Evolutionary conservation across 441 rosid genomes (phyloP).

Genomic region (Biscutella laevigata): DNA sequence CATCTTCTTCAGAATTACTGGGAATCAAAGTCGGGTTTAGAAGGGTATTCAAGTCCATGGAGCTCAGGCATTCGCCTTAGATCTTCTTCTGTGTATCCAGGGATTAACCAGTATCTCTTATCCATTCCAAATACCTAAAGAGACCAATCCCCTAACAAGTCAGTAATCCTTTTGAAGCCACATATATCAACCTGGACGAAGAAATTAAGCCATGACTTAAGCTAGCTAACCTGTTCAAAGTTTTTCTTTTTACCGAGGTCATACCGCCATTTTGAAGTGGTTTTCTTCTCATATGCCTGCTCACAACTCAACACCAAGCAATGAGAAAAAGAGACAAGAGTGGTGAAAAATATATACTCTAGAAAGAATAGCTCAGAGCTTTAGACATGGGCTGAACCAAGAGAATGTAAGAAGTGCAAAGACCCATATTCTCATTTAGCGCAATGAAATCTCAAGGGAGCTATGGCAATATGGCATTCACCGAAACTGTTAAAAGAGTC

Average conservation of each 20-base stretch:
- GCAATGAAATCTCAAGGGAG: background rate
- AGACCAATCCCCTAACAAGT: background rate
- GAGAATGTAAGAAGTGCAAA: background rate
- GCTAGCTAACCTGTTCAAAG: slow-evolving; percentile 56
- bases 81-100: slow-evolving; percentile 64
- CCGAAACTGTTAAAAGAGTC: background rate
- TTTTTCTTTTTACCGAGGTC: slow-evolving; percentile 84
- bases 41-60: slow-evolving; percentile 53
- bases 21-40: slow-evolving; percentile 38
- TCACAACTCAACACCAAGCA: slow-evolving; percentile 14
- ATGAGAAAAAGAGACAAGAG: background rate
- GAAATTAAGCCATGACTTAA: background rate
- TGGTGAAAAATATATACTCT: too few relatives aligned
- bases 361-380: too few relatives aligned
- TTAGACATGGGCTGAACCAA: background rate
- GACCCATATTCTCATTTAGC: background rate
- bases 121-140: slow-evolving; percentile 74
- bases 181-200: background rate
- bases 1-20: slow-evolving; percentile 8
- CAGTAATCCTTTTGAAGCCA: background rate
- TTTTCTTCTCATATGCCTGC: slow-evolving; percentile 83
- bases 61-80: slow-evolving; percentile 44
- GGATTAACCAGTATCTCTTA: slow-evolving; percentile 72
- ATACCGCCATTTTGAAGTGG: slow-evolving; percentile 58
- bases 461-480: background rate